Conservation (phyloP, 2,329 filamentous ascomycete species). For the Scedosporium aurantiacum region DNA sequence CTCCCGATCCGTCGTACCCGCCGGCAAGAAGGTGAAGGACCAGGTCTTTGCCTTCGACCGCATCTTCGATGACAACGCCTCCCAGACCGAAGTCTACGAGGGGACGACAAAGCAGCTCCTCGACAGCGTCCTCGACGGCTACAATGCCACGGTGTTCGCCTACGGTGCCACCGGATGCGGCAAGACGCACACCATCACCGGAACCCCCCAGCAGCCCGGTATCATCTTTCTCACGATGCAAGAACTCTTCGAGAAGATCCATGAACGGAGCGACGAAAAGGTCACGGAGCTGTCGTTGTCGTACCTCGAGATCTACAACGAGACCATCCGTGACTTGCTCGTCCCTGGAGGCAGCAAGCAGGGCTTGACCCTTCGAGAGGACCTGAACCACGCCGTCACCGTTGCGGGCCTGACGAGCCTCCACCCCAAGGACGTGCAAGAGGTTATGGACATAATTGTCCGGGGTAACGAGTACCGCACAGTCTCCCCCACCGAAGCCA, state of each 20-base stretch:
- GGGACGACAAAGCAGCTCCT: constrained; percentile 80
- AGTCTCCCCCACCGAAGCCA: constrained; percentile 92
- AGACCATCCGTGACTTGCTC: constrained; percentile 90
- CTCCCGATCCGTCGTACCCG: constrained; percentile 66
- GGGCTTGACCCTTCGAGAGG: constrained; percentile 84
- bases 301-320: constrained; percentile 98
- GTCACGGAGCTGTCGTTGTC: constrained; percentile 82
- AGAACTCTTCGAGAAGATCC: constrained; percentile 92
- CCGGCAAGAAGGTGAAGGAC: constrained; percentile 89
- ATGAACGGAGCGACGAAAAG: constrained; percentile 77
- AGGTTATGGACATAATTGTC: constrained; percentile 99
- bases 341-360: constrained; percentile 75
- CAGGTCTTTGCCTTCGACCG: constrained; percentile 95
- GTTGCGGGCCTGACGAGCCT: constrained; percentile 87
- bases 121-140: constrained; percentile 90
- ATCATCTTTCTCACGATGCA: constrained; percentile 99
- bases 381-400: constrained; percentile 84
- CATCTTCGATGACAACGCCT: constrained; percentile 91
- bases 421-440: constrained; percentile 77
- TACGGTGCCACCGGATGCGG: constrained; percentile 97
- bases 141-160: constrained; percentile 97
- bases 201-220: constrained; percentile 81
- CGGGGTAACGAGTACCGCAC: constrained; percentile 89
- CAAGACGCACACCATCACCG: constrained; percentile 96
- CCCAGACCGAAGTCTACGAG: constrained; percentile 90